Base-by-base conservation (phyloP, 2,329 filamentous ascomycete genomes). In the Phialemonium atrogriseum region DNA sequence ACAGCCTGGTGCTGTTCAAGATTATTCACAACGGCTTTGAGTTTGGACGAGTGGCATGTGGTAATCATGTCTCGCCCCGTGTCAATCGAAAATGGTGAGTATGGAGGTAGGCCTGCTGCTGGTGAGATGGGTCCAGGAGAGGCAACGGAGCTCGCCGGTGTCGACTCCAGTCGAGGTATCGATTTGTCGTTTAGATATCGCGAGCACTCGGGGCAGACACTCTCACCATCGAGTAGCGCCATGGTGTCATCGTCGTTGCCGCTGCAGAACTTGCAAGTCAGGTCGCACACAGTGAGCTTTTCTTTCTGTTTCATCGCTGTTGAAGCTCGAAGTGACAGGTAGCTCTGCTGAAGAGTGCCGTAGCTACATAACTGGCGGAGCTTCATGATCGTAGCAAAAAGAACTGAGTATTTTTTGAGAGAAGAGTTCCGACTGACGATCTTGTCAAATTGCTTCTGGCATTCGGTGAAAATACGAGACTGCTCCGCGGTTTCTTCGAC, bases 281-380 rank as follows among this genome's bases (percentile, higher is more conserved):
- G 21, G 6, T 35, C 33, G 4, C n/a, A n/a, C n/a, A n/a, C n/a
- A n/a, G n/a, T n/a, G n/a, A n/a, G n/a, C n/a, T n/a, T n/a, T n/a
- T n/a, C n/a, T n/a, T n/a, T 10, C 26, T 10, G 22, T 19, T 4
- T 11, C 20, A 23, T 22, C 24, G n/a, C n/a, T n/a, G n/a, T n/a
- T n/a, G n/a, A n/a, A n/a, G n/a, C n/a, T n/a, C n/a, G n/a, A n/a
- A n/a, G n/a, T n/a, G n/a, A n/a, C n/a, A n/a, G n/a, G n/a, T n/a
- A 5, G 13, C 6, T 33, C 4, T 12, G 10, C 20, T 15, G 53
- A 50, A 36, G 70, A 71, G 51, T 29, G 11, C 34, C 35, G 12
- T 33, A 27, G 13, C 26, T 37, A 23, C 35, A 37, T 3, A 37
- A 22, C 10, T 26, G 16, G 10, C 33, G 25, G n/a, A 38, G 29